A percentile compares a stretch with the other conserved stretches of the same genome.
Evolutionary conservation across 306 rosid species (phyloP).

Genomic region (Carpinus fangiana): DNA sequence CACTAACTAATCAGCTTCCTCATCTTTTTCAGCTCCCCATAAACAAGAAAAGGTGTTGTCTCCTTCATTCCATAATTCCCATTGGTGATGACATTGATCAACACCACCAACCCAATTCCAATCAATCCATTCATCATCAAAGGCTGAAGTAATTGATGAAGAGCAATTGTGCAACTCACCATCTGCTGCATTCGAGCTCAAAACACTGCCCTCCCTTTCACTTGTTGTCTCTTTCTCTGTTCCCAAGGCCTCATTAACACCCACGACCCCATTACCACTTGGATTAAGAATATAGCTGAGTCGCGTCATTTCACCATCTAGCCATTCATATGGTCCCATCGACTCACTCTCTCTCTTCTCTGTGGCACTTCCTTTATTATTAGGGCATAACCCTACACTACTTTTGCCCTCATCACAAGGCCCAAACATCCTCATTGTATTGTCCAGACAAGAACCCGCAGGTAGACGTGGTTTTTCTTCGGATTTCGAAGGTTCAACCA

Average conservation of each 20-base stretch:
- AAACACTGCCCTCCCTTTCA: slow-evolving; percentile 23
- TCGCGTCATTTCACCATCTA: slow-evolving; percentile 42
- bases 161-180: slow-evolving; percentile 37
- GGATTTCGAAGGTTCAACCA: slow-evolving; percentile 11
- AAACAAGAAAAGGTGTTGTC: slow-evolving; percentile 32
- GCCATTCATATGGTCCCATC: slow-evolving; percentile 44
- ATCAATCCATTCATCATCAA: slow-evolving; percentile 53
- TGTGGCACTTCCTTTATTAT: background rate
- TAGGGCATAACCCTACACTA: background rate
- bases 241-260: slow-evolving; percentile 3
- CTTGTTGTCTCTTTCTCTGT: slow-evolving; percentile 21
- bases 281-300: slow-evolving; percentile 31
- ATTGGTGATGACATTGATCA: slow-evolving; percentile 32
- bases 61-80: slow-evolving; percentile 40
- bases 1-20: slow-evolving; percentile 22
- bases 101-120: slow-evolving; percentile 47
- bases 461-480: slow-evolving; percentile 7
- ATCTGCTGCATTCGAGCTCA: slow-evolving; percentile 43
- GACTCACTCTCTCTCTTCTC: slow-evolving; percentile 23
- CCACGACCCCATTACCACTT: slow-evolving; percentile 29
- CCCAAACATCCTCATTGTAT: background rate
- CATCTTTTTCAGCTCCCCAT: slow-evolving; percentile 43
- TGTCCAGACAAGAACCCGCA: slow-evolving; percentile 5
- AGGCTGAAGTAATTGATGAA: slow-evolving; percentile 42
- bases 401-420: background rate